Conservation (phyloP, 1,139 yeast genomes). For the Blastobotrys niveus region DNA sequence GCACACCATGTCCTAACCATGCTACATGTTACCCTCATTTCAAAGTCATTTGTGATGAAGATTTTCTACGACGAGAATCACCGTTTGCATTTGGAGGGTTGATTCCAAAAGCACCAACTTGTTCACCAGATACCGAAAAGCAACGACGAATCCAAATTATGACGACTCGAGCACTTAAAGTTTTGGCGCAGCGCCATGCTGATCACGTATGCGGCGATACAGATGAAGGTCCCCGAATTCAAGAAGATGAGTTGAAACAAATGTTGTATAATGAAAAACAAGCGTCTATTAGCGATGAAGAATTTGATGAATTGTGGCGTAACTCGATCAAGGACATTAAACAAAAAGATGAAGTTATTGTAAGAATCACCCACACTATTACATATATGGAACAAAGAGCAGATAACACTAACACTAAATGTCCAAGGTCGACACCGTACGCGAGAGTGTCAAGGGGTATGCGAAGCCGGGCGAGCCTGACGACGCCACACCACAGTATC, state of each 20-base stretch:
- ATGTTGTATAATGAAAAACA: constrained; percentile 28
- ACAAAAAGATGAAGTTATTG: constrained; percentile 70
- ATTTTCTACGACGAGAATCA: constrained; percentile 52
- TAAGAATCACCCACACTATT: constrained; percentile 58
- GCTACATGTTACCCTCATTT: constrained; percentile 65
- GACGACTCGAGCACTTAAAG: constrained; percentile 59
- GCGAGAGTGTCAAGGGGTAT: constrained; percentile 22
- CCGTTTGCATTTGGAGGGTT: constrained; percentile 51
- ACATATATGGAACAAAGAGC: constrained; percentile 28
- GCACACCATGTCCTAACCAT: constrained; percentile 75
- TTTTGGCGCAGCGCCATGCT: constrained; percentile 67
- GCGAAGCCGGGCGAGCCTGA: constrained; percentile 21
- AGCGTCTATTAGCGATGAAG: constrained; percentile 49
- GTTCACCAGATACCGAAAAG: constrained; percentile 74
- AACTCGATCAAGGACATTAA: constrained; percentile 60
- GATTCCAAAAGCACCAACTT: constrained; percentile 55
- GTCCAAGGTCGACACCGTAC: constrained; percentile 24
- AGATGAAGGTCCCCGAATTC: constrained; percentile 36
- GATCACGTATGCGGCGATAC: constrained; percentile 56
- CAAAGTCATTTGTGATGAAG: constrained; percentile 62
- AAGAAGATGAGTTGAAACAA: constrained; percentile 29
- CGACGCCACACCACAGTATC: constrained; percentile 20
- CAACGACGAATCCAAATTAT: constrained; percentile 64
- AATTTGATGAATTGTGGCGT: constrained; percentile 77
- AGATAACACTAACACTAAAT: constrained; percentile 7